These are phyloP conservation scores for Pelagophyceae sp. DNA, from an alignment of 352 stramenopile genomes.

Conservation along the genomic window DNA sequence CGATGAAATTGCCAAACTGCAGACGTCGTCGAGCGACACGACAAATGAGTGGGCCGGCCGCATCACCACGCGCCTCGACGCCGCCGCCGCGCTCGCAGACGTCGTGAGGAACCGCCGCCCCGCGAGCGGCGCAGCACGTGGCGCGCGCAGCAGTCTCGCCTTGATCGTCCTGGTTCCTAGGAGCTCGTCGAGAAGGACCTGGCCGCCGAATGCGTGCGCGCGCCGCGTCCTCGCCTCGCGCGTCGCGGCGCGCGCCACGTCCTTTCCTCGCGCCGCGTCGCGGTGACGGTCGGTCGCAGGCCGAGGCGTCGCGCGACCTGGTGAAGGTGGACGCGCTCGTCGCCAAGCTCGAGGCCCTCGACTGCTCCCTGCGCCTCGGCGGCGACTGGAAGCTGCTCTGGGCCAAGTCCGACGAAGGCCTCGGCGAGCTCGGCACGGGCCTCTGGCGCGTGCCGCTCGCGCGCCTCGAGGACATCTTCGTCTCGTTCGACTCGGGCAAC, in stretches of 20 bases:
- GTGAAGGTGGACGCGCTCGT: background rate
- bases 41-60: no score
- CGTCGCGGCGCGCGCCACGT: no score
- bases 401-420: conserved; percentile 34
- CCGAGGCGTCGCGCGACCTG: background rate
- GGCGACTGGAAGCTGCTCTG: conserved; percentile 12
- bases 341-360: background rate
- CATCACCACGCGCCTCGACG: background rate
- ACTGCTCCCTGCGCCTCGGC: background rate
- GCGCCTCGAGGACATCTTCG: conserved; percentile 50
- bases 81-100: background rate
- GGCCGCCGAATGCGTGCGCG: background rate
- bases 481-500: conserved; percentile 42
- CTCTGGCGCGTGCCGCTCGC: conserved; percentile 55
- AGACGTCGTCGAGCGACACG: no score
- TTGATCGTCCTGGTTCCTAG: no score
- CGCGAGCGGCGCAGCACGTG: no score
- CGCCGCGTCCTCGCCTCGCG: no score
- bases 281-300: no score
- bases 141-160: no score
- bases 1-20: no score
- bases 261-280: no score
- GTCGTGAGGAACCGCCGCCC: no score
- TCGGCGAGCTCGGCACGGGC: conserved; percentile 51
- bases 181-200: background rate